Base-by-base conservation (phyloP, 345 rosid genomes). In the Linum lewisii region DNA sequence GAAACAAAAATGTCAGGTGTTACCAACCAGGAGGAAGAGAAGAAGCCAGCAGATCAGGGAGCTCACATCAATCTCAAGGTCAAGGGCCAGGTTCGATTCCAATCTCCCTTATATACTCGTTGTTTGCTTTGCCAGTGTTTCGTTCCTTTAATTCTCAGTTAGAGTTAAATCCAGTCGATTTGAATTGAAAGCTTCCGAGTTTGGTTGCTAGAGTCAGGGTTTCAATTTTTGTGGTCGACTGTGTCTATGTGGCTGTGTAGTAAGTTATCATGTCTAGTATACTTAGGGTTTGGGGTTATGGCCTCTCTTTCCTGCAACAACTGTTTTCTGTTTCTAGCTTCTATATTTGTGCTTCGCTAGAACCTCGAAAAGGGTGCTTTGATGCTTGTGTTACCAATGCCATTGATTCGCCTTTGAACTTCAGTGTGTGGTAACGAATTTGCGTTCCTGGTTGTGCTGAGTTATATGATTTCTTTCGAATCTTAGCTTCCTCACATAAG, bases 81-180 rank as follows among this genome's bases (percentile, higher is more conserved):
- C 59, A 85, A 85, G 76, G 86, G 93, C 21, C 93, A 83, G 86
- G 93, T 82, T 62, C 49, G 47, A 42, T 42, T 42, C 47, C 47
- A 3, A 11, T 42, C 34, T 29, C 34, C 1, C n/a, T 5, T 51
- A 4, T 63, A 15, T 10, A 47, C 25, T 11, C 8, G 15, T 26
- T 36, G 0, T 51, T 15, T 0, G 6, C 45, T 15, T 15, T 38
- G 2, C 15, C 2, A 9, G 11, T 5, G 13, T 15, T 38, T 38
- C 14, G 45, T 10, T 38, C 45, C 14, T 38, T 10, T 38, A 42
- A 16, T 42, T 42, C 16, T 11, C 15, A 4, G 2, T 11, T 42
- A 42, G 47, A 42, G 18, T 42, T 42, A 16, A 6, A 3, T 42
- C 14, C 18, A 11, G 18, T 16, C 0, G 47, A 11, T 42, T n/a